Percentiles rank a stretch among this genome's conserved stretches.
Conservation (phyloP, 2,329 filamentous ascomycete genomes). For the Fusarium coicis region DNA sequence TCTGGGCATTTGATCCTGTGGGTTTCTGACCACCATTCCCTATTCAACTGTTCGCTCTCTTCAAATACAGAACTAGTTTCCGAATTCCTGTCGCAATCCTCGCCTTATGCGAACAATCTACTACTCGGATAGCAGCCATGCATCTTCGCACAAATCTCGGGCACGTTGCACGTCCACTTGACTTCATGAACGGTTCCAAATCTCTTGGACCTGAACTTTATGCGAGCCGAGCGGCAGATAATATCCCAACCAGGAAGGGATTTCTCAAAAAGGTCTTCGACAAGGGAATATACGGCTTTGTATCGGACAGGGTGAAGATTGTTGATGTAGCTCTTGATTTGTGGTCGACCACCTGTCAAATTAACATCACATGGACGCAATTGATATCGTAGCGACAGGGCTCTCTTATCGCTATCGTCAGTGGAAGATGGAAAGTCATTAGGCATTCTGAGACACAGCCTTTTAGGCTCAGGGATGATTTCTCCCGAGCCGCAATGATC, state of each 20-base stretch:
- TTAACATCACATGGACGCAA: slow-evolving; percentile 4
- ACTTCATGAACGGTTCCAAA: background rate
- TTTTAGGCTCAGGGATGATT: background rate
- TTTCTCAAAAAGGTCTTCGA: slow-evolving; percentile 55
- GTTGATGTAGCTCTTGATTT: slow-evolving; percentile 63
- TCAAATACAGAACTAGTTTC: background rate
- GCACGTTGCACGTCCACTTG: slow-evolving; percentile 41
- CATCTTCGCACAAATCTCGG: slow-evolving; percentile 26
- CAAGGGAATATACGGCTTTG: slow-evolving; percentile 50
- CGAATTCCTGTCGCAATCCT: background rate
- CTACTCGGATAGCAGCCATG: background rate
- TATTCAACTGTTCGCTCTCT: background rate
- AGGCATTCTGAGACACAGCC: background rate
- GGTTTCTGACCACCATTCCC: background rate
- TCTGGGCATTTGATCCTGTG: slow-evolving; percentile 21
- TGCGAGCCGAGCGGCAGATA: slow-evolving; percentile 41
- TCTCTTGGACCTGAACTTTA: background rate
- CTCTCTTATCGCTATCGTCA: background rate
- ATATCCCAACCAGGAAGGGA: slow-evolving; percentile 59
- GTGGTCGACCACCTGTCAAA: background rate
- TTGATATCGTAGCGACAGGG: background rate
- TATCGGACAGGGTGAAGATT: slow-evolving; percentile 60
- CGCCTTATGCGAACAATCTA: background rate
- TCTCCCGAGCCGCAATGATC: background rate
- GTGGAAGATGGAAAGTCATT: background rate